Base-by-base conservation (phyloP, 2,329 filamentous ascomycete genomes). In the Colletotrichum sp. region DNA sequence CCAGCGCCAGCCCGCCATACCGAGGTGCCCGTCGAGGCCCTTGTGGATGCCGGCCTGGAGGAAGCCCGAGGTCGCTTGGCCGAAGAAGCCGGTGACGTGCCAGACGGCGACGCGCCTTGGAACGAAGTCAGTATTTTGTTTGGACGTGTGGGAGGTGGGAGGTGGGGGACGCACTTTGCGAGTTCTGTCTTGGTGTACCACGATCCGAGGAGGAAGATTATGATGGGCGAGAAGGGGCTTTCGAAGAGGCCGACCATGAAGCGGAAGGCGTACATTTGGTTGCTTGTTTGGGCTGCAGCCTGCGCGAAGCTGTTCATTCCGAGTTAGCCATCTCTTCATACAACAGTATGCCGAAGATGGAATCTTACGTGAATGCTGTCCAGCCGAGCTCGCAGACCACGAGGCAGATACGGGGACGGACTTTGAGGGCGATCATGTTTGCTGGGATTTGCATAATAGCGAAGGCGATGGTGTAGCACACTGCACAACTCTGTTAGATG, bases 391-490 rank as follows among this genome's bases (percentile, higher is more conserved):
- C 82, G 76, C 80, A 82, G 13, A 88, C 83, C 0, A 93, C 90
- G 36, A 94, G 88, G 79, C 94, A 95, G 66, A 93, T 83, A 49
- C 89, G 91, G 0, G 93, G 93, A 4, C 90, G 87, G 71, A 92
- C 84, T 10, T 88, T 88, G 80, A 93, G 93, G 60, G 94, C 88
- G 36, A 94, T 84, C 72, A 94, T 85, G 80, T 95, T 94, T n/a
- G 92, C 93, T 32, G 92, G 81, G 0, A 89, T 87, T 80, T 94
- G 92, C 79, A 92, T 93, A 28, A 93, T 82, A 0, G 92, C 86
- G 81, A 95, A 95, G 3, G 91, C 92, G 65, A 95, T 87, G 85
- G 71, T 72, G 24, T 72, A 72, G 36, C 71, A 72, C 64, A 72
- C 71, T 69, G 0, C 10, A 52, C n/a, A 52, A 52, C 2, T 52